Evolutionary conservation across 768 basidiomycete genomes (phyloP), one percentile per base, ranked within the genome.

Genomic region (Roridomyces roridus): DNA sequence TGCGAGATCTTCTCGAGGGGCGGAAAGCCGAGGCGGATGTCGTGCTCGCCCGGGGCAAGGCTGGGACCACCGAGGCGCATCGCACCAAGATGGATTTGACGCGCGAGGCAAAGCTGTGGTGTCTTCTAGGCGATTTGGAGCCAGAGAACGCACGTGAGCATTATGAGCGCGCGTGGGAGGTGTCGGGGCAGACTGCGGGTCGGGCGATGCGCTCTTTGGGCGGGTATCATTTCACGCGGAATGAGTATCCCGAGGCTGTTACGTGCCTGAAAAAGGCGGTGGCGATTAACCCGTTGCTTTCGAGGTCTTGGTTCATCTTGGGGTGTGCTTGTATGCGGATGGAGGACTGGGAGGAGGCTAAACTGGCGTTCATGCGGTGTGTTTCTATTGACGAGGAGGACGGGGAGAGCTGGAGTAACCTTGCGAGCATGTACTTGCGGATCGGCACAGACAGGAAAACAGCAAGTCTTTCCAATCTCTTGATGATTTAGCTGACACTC

Each of bases 321-420:
- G 97, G 97, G 0, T 98, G 96, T 63, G 87, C 94, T 4, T 87
- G 80, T 60, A 85, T 96, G 71, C 81, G 90, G n/a, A 66, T 78
- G 55, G 92, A 97, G 73, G 76, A 87, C 45, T 98, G 95, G 96
- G 82, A 81, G 15, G 88, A 85, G 12, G 96, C 92, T 3, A 85
- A 86, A 51, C 86, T 88, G 41, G 91, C 92, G 1, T 98, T 98
- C 70, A 77, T 77, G 46, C 81, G 96, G 14, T 94, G 94, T 64
- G 95, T 98, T 1, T 77, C 85, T 12, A 87, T 98, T 56, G 96
- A 98, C 57, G 94, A 96, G 55, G 97, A 98, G 63, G 96, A 99
- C 67, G 94, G 86, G 4, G 96, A 98, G 80, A 96, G 94, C 63
- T 98, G 97, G 97, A 96, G 90, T 65, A 99, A 99, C 70, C 77